Evolutionary conservation across 1,284 basidiomycete species (phyloP).

Genomic region (Dichomitus squalens): DNA sequence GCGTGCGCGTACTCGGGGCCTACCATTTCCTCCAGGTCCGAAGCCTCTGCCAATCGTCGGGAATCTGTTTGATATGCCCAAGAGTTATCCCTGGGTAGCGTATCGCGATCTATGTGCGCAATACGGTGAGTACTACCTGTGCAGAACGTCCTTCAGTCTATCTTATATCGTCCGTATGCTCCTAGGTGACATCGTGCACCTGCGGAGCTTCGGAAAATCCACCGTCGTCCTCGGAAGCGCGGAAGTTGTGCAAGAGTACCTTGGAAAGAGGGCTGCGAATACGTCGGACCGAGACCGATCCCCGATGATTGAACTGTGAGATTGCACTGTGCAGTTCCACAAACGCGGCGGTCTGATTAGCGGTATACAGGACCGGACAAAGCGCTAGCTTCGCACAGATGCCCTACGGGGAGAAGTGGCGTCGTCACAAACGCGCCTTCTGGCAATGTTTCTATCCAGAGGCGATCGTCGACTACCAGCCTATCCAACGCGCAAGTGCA

Average conservation of each 20-base stretch:
- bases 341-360: background rate
- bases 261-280: slow-evolving; percentile 16
- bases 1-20: background rate
- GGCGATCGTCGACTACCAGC: background rate
- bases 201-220: slow-evolving; percentile 24
- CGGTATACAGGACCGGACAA: background rate
- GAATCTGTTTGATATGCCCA: slow-evolving; percentile 1
- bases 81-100: background rate
- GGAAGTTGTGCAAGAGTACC: slow-evolving; percentile 7
- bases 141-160: no score
- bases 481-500: background rate
- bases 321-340: background rate
- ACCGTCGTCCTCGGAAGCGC: slow-evolving; percentile 24
- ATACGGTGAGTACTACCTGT: slow-evolving; percentile 1
- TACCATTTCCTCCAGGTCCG: slow-evolving; percentile 8
- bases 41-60: background rate
- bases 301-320: background rate
- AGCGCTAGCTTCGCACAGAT: background rate
- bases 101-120: background rate
- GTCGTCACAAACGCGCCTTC: slow-evolving; percentile 4
- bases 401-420: slow-evolving; percentile 7
- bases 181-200: slow-evolving; percentile 25
- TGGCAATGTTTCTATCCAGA: slow-evolving; percentile 3
- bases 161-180: background rate
- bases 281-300: slow-evolving; percentile 12